A percentile compares a stretch with the other conserved stretches of the same genome.
These are phyloP conservation scores for Tolypocladium guangdongense DNA, from an alignment of 2,329 filamentous ascomycete genomes.

Conservation along the genomic window DNA sequence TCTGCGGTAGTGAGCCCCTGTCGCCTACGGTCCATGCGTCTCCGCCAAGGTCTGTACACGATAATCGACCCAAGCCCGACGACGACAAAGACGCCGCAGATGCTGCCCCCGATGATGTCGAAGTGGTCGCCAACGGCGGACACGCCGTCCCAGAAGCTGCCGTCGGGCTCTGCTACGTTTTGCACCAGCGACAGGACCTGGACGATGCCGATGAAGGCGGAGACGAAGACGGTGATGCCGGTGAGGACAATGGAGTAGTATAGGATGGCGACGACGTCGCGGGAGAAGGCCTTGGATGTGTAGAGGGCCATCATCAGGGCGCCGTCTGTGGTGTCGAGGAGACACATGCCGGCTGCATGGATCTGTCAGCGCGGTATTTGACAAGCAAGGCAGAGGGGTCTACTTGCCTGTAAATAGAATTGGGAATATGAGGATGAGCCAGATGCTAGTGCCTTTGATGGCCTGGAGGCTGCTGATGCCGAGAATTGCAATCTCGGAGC, in stretches of 20 bases:
- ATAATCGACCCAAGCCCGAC: constrained; percentile 65
- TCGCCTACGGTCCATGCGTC: constrained; percentile 24
- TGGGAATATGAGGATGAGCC: constrained; percentile 89
- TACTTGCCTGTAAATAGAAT: constrained; percentile 68
- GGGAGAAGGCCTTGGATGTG: constrained; percentile 64
- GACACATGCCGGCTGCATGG: constrained; percentile 71
- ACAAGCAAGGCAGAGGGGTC: background rate
- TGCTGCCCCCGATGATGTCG: constrained; percentile 74
- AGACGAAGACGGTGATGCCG: constrained; percentile 70
- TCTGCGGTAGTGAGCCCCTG: constrained; percentile 4
- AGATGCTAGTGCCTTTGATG: constrained; percentile 75
- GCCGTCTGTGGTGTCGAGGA: constrained; percentile 85
- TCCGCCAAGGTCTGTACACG: constrained; percentile 70
- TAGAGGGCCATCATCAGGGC: constrained; percentile 94
- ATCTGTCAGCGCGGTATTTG: background rate
- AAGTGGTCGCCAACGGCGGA: constrained; percentile 66
- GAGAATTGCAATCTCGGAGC: constrained; percentile 82
- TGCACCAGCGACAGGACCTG: constrained; percentile 72
- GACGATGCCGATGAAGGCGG: constrained; percentile 73
- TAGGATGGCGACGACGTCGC: constrained; percentile 77
- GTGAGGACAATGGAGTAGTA: constrained; percentile 92
- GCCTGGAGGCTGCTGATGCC: constrained; percentile 86
- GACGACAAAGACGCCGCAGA: constrained; percentile 75
- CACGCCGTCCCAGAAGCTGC: constrained; percentile 86
- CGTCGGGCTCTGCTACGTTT: constrained; percentile 62